Conservation (phyloP, 768 basidiomycete genomes). For the Terana coerulea region DNA sequence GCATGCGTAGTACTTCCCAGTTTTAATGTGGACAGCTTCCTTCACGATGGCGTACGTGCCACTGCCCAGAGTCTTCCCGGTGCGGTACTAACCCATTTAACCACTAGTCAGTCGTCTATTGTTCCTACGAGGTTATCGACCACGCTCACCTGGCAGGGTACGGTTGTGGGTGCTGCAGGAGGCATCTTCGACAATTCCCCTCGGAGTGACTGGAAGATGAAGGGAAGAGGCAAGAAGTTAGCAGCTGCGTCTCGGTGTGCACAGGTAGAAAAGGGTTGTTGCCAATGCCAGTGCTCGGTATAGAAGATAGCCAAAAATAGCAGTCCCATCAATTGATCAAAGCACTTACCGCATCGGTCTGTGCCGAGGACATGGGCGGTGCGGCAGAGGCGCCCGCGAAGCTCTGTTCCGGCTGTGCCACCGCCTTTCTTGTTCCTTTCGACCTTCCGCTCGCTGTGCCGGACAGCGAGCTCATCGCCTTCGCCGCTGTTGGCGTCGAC, state of each 20-base stretch:
- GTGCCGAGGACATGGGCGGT: background rate
- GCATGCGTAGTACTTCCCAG: slow-evolving; percentile 88
- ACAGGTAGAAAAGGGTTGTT: no score
- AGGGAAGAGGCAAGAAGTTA: background rate
- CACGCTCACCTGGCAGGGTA: slow-evolving; percentile 15
- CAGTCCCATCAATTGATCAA: background rate
- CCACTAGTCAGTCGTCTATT: background rate
- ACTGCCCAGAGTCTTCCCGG: slow-evolving; percentile 83
- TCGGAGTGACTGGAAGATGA: slow-evolving; percentile 3
- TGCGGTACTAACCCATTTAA: slow-evolving; percentile 58
- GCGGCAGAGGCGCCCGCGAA: background rate
- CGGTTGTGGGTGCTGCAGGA: slow-evolving; percentile 13
- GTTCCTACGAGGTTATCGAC: no score
- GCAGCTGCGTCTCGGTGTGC: no score
- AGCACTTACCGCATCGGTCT: background rate
- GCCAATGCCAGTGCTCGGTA: background rate
- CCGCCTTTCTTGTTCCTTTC: background rate
- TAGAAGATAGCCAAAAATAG: background rate
- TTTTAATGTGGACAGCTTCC: slow-evolving; percentile 93
- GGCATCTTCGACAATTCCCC: no score
- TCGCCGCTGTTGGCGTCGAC: background rate
- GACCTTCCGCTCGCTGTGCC: background rate
- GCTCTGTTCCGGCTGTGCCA: background rate
- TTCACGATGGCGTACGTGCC: slow-evolving; percentile 96
- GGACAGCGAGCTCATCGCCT: background rate